Percentiles rank a stretch among this genome's conserved stretches.
phyloP scores from a whole-genome alignment of 2,329 filamentous ascomycete genomes.

The Pseudocercospora ulei region DNA sequence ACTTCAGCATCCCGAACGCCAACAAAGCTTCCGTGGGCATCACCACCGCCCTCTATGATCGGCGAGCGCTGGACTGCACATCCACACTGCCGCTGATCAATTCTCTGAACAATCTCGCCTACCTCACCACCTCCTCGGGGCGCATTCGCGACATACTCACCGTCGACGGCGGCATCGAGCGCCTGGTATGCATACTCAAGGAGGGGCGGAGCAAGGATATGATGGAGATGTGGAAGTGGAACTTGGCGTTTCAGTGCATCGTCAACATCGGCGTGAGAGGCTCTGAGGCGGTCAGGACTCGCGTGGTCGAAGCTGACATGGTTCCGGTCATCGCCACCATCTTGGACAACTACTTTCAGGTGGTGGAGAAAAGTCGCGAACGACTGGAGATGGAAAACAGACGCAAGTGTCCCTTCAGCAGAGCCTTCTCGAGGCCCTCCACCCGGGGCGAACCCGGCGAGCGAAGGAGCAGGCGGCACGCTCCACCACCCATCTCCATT shows the following conservation, averaged over 20 bases:
- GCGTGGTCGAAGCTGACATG: constrained; percentile 97
- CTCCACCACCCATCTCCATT: constrained; percentile 77
- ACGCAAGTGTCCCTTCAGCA: constrained; percentile 39
- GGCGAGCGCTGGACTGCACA: constrained; percentile 92
- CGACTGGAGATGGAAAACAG: constrained; percentile 73
- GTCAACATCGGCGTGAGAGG: constrained; percentile 97
- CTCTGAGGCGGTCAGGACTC: constrained; percentile 83
- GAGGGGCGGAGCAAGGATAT: constrained; percentile 93
- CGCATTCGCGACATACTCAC: constrained; percentile 96
- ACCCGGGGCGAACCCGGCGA: constrained; percentile 29
- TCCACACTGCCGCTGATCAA: constrained; percentile 96
- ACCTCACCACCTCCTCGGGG: constrained; percentile 93
- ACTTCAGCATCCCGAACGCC: constrained; percentile 98
- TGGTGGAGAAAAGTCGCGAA: constrained; percentile 82
- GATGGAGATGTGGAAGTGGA: constrained; percentile 99
- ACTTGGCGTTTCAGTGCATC: constrained; percentile 95
- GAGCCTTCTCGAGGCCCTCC: constrained; percentile 36
- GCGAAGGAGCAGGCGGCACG: constrained; percentile 55
- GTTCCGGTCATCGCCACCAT: constrained; percentile 97
- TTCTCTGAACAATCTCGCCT: constrained; percentile 95
- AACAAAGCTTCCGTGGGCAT: constrained; percentile 99
- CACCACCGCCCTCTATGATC: constrained; percentile 95
- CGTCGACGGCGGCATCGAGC: constrained; percentile 95
- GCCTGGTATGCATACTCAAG: constrained; percentile 94
- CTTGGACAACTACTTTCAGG: constrained; percentile 94